Evolutionary conservation across 148 eudicot species (phyloP).

Genomic region (Arctostaphylos glauca): DNA sequence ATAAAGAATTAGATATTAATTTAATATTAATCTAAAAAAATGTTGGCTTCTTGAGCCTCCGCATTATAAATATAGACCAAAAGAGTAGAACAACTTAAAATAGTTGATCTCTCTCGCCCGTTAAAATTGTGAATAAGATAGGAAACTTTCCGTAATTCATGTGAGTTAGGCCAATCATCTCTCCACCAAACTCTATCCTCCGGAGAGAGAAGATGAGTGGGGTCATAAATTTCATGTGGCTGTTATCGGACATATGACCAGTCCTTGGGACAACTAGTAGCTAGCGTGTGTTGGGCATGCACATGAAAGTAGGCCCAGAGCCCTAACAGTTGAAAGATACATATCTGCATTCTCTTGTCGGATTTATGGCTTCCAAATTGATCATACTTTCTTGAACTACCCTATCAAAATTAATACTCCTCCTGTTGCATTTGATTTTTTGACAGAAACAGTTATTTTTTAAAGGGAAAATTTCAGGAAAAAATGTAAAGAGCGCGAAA

Average conservation of each 20-base stretch:
- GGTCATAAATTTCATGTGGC: slow-evolving; percentile 6
- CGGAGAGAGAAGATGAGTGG: background rate
- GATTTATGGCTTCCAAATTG: background rate
- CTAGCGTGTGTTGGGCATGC: background rate
- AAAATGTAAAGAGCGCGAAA: no score
- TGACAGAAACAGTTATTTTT: no score
- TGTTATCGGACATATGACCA: background rate
- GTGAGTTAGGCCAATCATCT: background rate
- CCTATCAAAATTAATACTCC: background rate
- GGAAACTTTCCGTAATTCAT: background rate
- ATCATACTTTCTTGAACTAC: background rate
- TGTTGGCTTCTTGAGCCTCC: no score
- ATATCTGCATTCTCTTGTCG: background rate
- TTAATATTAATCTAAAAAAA: no score
- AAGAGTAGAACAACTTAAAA: no score
- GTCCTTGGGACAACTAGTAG: background rate
- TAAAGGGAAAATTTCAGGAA: no score
- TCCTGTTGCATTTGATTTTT: no score
- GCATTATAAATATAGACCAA: no score
- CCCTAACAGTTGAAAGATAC: background rate
- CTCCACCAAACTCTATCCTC: background rate
- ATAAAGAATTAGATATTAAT: no score
- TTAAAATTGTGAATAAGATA: no score
- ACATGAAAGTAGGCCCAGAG: slow-evolving; percentile 8
- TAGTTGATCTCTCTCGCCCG: background rate